Conservation (phyloP, 352 stramenopile genomes). For the Saprolegnia parasitica region DNA sequence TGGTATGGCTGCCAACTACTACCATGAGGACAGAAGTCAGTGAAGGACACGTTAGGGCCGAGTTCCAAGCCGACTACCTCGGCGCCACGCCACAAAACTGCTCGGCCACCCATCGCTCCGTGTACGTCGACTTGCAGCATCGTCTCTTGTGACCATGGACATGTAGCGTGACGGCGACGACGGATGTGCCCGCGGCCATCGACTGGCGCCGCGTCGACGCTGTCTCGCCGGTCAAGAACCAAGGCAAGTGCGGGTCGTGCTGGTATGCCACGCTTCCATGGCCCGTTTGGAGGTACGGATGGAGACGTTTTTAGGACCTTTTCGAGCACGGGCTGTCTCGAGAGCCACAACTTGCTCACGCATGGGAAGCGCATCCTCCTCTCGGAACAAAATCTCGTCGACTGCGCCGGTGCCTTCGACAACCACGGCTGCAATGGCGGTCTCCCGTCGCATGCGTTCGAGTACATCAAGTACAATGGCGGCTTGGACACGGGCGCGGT, state of each 20-base stretch:
- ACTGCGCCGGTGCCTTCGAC: slow-evolving; percentile 91
- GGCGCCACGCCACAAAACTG: slow-evolving; percentile 56
- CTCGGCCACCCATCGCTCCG: slow-evolving; percentile 47
- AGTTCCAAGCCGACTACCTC: slow-evolving; percentile 71
- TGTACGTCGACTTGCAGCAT: slow-evolving; percentile 17
- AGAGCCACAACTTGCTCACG: slow-evolving; percentile 95
- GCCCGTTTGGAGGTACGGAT: not conserved
- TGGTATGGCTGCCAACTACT: no score
- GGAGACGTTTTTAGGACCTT: slow-evolving; percentile 66
- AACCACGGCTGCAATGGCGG: slow-evolving; percentile 97
- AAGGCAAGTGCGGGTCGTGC: slow-evolving; percentile 97
- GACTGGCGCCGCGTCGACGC: slow-evolving; percentile 93
- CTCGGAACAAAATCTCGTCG: slow-evolving; percentile 97
- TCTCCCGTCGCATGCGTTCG: slow-evolving; percentile 95
- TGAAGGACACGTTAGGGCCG: slow-evolving; percentile 38
- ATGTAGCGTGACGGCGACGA: slow-evolving; percentile 31
- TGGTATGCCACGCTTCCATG: slow-evolving; percentile 51
- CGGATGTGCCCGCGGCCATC: slow-evolving; percentile 74
- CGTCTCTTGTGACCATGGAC: not conserved
- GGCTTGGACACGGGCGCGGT: slow-evolving; percentile 76
- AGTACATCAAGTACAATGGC: slow-evolving; percentile 92
- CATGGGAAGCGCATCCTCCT: slow-evolving; percentile 89
- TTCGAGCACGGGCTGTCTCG: slow-evolving; percentile 95
- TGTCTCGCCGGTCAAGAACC: slow-evolving; percentile 97
- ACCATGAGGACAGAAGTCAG: no score